Percentiles rank a stretch among this genome's conserved stretches.
phyloP scores from a whole-genome alignment of 2,329 filamentous ascomycete species.

The Biscogniauxia mediterranea region DNA sequence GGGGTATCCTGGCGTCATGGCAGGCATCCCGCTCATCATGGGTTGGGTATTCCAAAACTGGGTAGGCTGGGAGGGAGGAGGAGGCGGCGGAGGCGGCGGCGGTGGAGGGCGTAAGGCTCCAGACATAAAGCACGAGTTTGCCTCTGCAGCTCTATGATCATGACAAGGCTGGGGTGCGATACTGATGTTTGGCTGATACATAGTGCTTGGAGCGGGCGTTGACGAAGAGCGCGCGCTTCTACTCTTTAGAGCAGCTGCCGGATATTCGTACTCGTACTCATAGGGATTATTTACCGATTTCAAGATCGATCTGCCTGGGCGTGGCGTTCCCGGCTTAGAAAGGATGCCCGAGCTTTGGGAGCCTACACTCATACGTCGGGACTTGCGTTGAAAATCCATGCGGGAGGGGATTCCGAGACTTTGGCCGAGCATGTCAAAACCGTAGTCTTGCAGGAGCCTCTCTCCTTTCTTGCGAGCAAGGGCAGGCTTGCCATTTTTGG shows the following conservation, averaged over 20 bases:
- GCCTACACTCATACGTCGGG: conserved; percentile 11
- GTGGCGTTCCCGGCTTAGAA: conserved; percentile 7
- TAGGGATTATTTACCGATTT: neutral
- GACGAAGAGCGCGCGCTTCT: conserved; percentile 1
- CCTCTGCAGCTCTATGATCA: neutral
- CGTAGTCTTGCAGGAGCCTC: conserved; percentile 21
- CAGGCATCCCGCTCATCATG: conserved; percentile 1
- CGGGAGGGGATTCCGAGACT: conserved; percentile 27
- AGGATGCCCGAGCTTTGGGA: conserved; percentile 19
- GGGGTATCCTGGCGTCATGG: neutral
- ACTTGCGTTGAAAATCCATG: conserved; percentile 18
- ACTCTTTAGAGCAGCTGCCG: neutral
- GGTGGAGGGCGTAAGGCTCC: neutral
- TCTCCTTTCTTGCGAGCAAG: conserved; percentile 26
- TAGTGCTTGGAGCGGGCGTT: neutral
- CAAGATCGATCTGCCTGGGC: neutral
- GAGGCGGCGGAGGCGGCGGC: conserved; percentile 1
- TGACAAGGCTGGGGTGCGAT: neutral
- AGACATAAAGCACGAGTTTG: neutral
- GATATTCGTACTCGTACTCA: neutral
- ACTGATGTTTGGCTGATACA: neutral
- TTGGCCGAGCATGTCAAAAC: conserved; percentile 28
- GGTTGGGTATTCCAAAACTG: conserved; percentile 3
- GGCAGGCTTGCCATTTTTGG: conserved; percentile 25
- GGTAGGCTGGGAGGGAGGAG: conserved; percentile 1